phyloP scores from a whole-genome alignment of 345 rosid genomes.

The Populus davidiana region DNA sequence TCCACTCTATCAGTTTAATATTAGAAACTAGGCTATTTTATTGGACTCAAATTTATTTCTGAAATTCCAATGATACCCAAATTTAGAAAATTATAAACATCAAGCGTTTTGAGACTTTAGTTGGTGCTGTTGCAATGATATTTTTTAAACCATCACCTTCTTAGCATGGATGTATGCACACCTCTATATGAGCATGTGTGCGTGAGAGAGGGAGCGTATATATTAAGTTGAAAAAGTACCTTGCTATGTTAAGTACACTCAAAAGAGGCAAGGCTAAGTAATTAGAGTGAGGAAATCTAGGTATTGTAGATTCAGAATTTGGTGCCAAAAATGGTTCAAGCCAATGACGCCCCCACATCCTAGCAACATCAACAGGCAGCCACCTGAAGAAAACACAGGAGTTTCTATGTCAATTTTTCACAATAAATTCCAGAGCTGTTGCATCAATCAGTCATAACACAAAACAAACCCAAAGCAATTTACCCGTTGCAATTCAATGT shows the following conservation, averaged over 20 bases:
- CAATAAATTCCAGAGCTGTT: background rate
- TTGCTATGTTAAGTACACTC: constrained; percentile 87
- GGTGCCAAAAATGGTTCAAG: constrained; percentile 83
- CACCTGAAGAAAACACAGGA: constrained; percentile 50
- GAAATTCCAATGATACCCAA: background rate
- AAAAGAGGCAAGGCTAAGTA: constrained; percentile 85
- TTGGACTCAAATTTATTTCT: background rate
- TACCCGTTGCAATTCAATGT: constrained; percentile 93
- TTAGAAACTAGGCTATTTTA: background rate
- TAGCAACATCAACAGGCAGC: constrained; percentile 94
- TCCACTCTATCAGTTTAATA: background rate
- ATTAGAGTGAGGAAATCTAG: constrained; percentile 71
- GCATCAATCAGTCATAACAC: background rate
- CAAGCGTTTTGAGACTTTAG: background rate
- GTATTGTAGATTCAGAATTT: constrained; percentile 59
- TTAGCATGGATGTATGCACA: background rate
- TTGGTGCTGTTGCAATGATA: background rate
- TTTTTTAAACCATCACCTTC: background rate
- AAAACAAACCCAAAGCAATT: constrained; percentile 20
- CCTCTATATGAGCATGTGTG: background rate
- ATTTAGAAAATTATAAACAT: background rate
- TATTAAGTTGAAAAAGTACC: constrained; percentile 41
- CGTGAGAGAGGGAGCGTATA: background rate
- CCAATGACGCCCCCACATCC: constrained; percentile 99
- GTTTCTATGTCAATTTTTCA: background rate